These are phyloP conservation scores for Penicillium sp. DNA, from an alignment of 2,329 filamentous ascomycete genomes.

Conservation along the genomic window DNA sequence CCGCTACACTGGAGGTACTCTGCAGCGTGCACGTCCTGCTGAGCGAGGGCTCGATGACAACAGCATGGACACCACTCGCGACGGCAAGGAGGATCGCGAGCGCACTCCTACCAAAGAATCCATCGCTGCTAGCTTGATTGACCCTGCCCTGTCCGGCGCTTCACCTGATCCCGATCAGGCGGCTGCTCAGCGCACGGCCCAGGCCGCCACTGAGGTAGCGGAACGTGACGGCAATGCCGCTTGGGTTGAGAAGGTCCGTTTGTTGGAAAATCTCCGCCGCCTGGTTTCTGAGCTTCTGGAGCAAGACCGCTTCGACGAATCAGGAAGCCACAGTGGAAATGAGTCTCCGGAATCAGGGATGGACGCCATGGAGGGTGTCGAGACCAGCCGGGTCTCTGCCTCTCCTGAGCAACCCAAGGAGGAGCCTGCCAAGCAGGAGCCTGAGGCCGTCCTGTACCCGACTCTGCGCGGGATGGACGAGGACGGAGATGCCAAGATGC, in stretches of 20 bases:
- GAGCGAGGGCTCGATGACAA: slow-evolving; percentile 33
- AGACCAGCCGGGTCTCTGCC: slow-evolving; percentile 39
- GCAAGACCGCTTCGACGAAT: slow-evolving; percentile 48
- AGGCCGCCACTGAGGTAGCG: slow-evolving; percentile 40
- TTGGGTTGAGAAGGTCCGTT: slow-evolving; percentile 65
- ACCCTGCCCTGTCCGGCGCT: slow-evolving; percentile 39
- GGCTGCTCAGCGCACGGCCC: slow-evolving; percentile 35
- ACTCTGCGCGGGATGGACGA: slow-evolving; percentile 33
- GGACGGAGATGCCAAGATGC: slow-evolving; percentile 39
- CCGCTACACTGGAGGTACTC: slow-evolving; percentile 59
- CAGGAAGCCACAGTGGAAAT: slow-evolving; percentile 12
- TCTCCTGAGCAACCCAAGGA: slow-evolving; percentile 46
- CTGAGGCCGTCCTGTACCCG: slow-evolving; percentile 32
- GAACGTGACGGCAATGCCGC: slow-evolving; percentile 48
- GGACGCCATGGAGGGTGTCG: slow-evolving; percentile 34
- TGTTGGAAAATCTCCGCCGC: slow-evolving; percentile 59
- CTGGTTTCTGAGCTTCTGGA: slow-evolving; percentile 57
- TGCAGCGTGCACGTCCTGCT: slow-evolving; percentile 54
- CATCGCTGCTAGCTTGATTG: slow-evolving; percentile 42
- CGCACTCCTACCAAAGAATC: slow-evolving; percentile 35
- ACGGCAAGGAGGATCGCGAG: slow-evolving; percentile 30
- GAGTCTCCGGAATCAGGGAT: slow-evolving; percentile 20
- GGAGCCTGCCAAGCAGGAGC: slow-evolving; percentile 24
- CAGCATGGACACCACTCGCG: slow-evolving; percentile 37
- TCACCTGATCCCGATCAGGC: slow-evolving; percentile 31